phyloP scores from a whole-genome alignment of 2,329 filamentous ascomycete genomes.

The Fusarium sp. region DNA sequence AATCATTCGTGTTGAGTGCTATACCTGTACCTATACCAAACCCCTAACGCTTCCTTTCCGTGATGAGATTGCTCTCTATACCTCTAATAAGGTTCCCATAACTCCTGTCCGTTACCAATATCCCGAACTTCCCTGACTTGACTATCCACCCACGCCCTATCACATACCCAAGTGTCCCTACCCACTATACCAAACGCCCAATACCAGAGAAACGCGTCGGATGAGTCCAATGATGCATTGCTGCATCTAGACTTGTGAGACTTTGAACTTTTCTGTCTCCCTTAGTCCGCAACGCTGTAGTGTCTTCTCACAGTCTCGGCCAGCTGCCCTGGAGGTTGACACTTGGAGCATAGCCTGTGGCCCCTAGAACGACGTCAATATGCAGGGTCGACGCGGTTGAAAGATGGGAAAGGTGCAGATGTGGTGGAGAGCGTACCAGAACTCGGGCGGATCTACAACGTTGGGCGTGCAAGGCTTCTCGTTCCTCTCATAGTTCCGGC shows the following conservation, averaged over 20 bases:
- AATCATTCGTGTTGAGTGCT: neutral
- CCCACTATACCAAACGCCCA: neutral
- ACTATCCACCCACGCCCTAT: neutral
- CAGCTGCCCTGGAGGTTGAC: constrained; percentile 35
- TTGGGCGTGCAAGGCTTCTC: constrained; percentile 39
- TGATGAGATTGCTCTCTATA: neutral
- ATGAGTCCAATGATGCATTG: neutral
- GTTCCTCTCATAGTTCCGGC: constrained; percentile 37
- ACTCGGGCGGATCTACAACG: constrained; percentile 41
- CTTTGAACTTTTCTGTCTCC: neutral
- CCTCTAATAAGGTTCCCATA: neutral
- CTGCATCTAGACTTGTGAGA: neutral
- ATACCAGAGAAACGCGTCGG: neutral
- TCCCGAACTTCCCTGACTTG: neutral
- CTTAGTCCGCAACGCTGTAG: constrained; percentile 24
- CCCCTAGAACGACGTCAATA: constrained; percentile 20
- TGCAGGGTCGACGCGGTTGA: neutral
- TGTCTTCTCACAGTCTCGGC: constrained; percentile 34
- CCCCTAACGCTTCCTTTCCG: neutral
- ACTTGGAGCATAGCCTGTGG: constrained; percentile 35
- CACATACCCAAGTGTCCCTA: neutral
- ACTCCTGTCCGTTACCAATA: neutral
- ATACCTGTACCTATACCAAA: neutral
- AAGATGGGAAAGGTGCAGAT: neutral
- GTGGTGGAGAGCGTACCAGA: constrained; percentile 30